A percentile compares a stretch with the other conserved stretches of the same genome.
Evolutionary conservation across 2,329 filamentous ascomycete species (phyloP).

Genomic region (Exophiala sideris): DNA sequence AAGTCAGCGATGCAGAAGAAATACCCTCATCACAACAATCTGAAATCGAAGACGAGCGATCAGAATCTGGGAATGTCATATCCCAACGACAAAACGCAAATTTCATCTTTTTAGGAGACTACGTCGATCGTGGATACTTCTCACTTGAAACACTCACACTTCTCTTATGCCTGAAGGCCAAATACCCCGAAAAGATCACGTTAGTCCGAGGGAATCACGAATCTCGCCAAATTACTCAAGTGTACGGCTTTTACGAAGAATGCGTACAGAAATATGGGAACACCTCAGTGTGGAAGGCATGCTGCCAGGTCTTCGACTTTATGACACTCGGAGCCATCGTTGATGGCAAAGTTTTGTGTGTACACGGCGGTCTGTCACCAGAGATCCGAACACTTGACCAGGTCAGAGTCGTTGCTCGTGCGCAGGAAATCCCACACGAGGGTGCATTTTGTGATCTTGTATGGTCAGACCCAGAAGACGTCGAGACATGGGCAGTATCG

Average conservation of each 20-base stretch:
- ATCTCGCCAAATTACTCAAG: constrained; percentile 72
- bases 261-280: constrained; percentile 75
- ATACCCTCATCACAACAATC: constrained; percentile 45
- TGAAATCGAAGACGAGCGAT: constrained; percentile 37
- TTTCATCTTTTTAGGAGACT: constrained; percentile 70
- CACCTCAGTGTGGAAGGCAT: constrained; percentile 74
- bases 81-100: constrained; percentile 58
- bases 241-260: constrained; percentile 76
- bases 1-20: constrained; percentile 43
- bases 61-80: constrained; percentile 27
- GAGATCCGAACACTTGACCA: constrained; percentile 73
- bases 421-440: constrained; percentile 74
- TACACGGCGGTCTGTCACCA: constrained; percentile 68
- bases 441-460: constrained; percentile 74
- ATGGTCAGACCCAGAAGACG: constrained; percentile 71
- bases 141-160: constrained; percentile 70
- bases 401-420: constrained; percentile 69
- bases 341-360: constrained; percentile 69
- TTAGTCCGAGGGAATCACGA: constrained; percentile 73
- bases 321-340: constrained; percentile 70
- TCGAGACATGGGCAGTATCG: constrained; percentile 68
- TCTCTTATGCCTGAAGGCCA: constrained; percentile 40
- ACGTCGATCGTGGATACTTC: constrained; percentile 72
- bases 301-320: constrained; percentile 75
- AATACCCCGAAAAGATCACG: constrained; percentile 70